Base-by-base conservation (phyloP, 2,329 filamentous ascomycete species). In the Colletotrichum australisinense region DNA sequence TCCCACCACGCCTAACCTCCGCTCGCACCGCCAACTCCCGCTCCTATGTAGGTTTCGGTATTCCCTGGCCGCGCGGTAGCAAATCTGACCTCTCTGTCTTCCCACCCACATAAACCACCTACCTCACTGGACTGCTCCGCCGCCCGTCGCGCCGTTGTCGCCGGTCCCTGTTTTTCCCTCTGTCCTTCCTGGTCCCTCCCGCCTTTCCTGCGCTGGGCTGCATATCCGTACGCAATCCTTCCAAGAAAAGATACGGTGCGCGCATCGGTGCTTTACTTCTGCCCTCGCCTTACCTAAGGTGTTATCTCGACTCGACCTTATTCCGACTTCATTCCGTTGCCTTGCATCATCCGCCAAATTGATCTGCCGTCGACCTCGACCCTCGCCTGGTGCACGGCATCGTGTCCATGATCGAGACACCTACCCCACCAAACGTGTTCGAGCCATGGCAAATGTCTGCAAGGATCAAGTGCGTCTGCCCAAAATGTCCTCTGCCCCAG, bases 371-470 rank as follows among this genome's bases (percentile, higher is more conserved):
- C 35, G 16, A 42, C 35, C 35, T 42, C 35, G 35, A 42, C 35
- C 14, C 35, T 42, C 35, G 35, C 35, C 35, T 16, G 35, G 35
- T 42, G 35, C 35, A 42, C 35, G 35, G 35, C 35, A 42, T 73
- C 62, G 79, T 76, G 80, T 82, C 81, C 81, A 87, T 87, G 85
- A 83, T 84, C 82, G 82, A 80, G 79, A 78, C 72, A 78, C 65
- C 32, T 69, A 63, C 69, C 69, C 80, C 82, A 82, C 81, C 82
- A 79, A 79, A 76, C 79, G 81, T 79, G 80, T 83, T 84, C 83
- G 82, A 86, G 83, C 82, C 83, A 88, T 88, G 86, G 86, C 85
- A 84, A 81, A 84, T 80, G 82, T 79, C 81, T 81, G 80, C 80
- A 78, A 82, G 80, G 82, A 79, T 80, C 81, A 84, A 84, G 86